These are phyloP conservation scores for Saccharomyces uvarum DNA, from an alignment of 1,139 yeast species.

Conservation along the genomic window DNA sequence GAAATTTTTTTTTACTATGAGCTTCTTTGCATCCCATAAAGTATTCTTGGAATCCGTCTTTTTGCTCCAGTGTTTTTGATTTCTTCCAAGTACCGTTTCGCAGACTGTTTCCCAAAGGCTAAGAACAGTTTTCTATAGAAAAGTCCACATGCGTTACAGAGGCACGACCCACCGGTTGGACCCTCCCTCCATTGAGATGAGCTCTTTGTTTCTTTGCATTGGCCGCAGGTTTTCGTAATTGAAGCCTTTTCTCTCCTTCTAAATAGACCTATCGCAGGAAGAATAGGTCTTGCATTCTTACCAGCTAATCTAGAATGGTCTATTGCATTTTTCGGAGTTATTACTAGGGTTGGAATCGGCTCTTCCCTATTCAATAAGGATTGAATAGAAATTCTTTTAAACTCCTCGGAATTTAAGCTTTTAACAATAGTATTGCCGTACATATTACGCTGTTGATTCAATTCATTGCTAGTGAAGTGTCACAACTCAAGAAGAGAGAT, in stretches of 20 bases:
- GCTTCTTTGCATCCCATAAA: neutral
- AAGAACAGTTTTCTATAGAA: constrained; percentile 32
- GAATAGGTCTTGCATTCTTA: neutral
- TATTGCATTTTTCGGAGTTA: neutral
- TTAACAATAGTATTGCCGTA: neutral
- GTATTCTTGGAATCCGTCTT: neutral
- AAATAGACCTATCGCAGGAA: neutral
- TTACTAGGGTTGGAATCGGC: neutral
- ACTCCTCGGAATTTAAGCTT: neutral
- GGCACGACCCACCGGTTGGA: constrained; percentile 74
- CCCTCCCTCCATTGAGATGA: constrained; percentile 86
- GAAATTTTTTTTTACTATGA: neutral
- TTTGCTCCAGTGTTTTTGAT: neutral
- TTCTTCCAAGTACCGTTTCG: neutral
- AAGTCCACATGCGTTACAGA: constrained; percentile 87
- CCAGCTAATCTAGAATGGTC: neutral
- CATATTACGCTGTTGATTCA: neutral
- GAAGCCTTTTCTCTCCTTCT: neutral
- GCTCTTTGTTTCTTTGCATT: neutral
- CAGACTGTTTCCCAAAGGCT: neutral
- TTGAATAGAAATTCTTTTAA: neutral
- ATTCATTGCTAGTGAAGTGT: neutral
- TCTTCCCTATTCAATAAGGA: neutral
- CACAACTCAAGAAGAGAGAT: neutral
- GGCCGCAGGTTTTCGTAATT: neutral